Base-by-base conservation (phyloP, 1,284 basidiomycete genomes). In the Naganishia liquefaciens region DNA sequence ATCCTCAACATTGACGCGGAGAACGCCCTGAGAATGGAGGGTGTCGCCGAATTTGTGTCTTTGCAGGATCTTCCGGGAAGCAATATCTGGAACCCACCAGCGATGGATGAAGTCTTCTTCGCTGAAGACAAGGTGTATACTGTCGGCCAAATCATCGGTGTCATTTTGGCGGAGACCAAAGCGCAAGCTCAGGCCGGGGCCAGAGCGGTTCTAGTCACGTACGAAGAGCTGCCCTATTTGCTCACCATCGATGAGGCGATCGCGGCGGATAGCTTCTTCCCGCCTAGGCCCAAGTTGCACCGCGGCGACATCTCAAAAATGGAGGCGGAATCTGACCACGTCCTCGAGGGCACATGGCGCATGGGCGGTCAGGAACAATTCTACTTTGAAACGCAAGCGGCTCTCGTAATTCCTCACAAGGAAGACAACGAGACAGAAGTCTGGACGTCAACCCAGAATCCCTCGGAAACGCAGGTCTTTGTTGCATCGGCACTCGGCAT, bases 351-450 rank as follows among this genome's bases (percentile, higher is more conserved):
- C 4, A 67, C 68, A 55, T 74, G 73, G 13, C 64, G 72, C 19
- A 73, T 77, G 73, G 74, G 74, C 13, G 77, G 77, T 0, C 77
- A 77, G 51, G 62, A 68, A 44, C 69, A 69, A 30, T 70, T 70
- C 52, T 69, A 68, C 63, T 58, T 70, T 58, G 76, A 78, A 66
- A 79, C 77, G 23, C 72, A 76, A 54, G 74, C 74, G n/a, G 70
- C 71, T 43, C 66, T 78, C 70, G 65, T 58, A 21, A 72, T 79
- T 5, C 77, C 77, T 2, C 75, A 75, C 54, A 65, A 68, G 40
- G 77, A 79, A 64, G 73, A 74, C 27, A 75, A 72, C 52, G 77
- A 79, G 68, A 74, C 76, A 63, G 76, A 78, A 64, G 69, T 78
- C 21, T 75, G 72, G 58, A 70, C 70, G 27, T 75, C 74, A 25